Conservation (phyloP, 345 rosid genomes). For the Noccaea bulbosa region DNA sequence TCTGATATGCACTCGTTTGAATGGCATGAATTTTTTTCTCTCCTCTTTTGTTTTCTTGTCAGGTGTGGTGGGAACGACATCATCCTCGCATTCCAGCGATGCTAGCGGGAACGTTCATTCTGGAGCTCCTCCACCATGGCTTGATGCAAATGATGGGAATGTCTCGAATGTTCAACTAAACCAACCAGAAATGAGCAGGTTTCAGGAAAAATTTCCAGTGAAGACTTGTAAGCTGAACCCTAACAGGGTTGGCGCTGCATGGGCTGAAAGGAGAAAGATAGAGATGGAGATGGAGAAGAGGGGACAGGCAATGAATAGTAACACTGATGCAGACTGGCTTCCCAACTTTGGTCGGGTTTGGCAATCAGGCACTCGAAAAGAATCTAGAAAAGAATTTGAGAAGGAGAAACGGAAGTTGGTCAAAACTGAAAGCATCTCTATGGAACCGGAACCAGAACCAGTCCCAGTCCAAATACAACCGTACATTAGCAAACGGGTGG, state of each 20-base stretch:
- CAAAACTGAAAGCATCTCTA: constrained; percentile 49
- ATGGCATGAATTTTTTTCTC: constrained; percentile 15
- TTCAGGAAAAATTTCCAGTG: constrained; percentile 45
- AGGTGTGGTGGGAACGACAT: constrained; percentile 51
- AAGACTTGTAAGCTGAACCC: constrained; percentile 74
- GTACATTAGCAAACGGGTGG: constrained; percentile 79
- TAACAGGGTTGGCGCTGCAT: constrained; percentile 91
- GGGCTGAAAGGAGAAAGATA: constrained; percentile 90
- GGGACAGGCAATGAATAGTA: constrained; percentile 59
- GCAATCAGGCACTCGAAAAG: constrained; percentile 90
- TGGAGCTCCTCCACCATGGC: constrained; percentile 91
- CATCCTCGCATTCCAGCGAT: constrained; percentile 43
- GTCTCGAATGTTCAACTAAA: constrained; percentile 42
- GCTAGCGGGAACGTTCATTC: constrained; percentile 72
- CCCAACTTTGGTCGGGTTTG: constrained; percentile 97
- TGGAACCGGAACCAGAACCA: constrained; percentile 38
- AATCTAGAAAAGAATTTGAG: constrained; percentile 89
- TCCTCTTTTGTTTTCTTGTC: constrained; percentile 25
- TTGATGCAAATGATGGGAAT: constrained; percentile 55
- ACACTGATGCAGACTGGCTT: constrained; percentile 72
- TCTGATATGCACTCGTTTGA: constrained; percentile 9
- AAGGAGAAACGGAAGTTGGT: constrained; percentile 62
- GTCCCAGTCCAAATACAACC: constrained; percentile 58
- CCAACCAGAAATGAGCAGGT: constrained; percentile 40
- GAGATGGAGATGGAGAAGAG: constrained; percentile 88